A percentile compares a stretch with the other conserved stretches of the same genome.
Evolutionary conservation across 1,139 yeast genomes (phyloP).

Genomic region (Magnusiomyces paraingens): DNA sequence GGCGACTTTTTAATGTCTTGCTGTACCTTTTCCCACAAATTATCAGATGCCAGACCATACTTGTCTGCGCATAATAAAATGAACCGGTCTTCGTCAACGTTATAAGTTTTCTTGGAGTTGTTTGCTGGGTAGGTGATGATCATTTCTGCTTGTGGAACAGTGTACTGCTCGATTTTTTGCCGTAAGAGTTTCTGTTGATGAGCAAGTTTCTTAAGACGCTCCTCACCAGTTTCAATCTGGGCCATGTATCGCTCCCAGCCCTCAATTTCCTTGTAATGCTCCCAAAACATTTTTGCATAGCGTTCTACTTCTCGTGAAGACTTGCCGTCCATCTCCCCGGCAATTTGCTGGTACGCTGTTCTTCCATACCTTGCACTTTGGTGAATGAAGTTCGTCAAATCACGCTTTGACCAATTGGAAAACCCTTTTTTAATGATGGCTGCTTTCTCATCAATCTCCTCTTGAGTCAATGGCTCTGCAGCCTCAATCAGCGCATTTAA

Average conservation of each 20-base stretch:
- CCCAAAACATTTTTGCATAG: slow-evolving; percentile 76
- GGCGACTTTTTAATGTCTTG: slow-evolving; percentile 71
- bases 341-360: slow-evolving; percentile 53
- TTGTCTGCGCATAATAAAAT: slow-evolving; percentile 65
- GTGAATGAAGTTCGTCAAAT: slow-evolving; percentile 79
- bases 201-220: slow-evolving; percentile 57
- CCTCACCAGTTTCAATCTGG: slow-evolving; percentile 85
- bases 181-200: slow-evolving; percentile 62
- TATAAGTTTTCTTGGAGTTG: slow-evolving; percentile 79
- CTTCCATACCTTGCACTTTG: slow-evolving; percentile 81
- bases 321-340: slow-evolving; percentile 58
- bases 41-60: slow-evolving; percentile 72
- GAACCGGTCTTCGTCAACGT: slow-evolving; percentile 82
- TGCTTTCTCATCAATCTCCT: slow-evolving; percentile 61
- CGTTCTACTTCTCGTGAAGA: slow-evolving; percentile 62
- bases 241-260: slow-evolving; percentile 79
- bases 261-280: slow-evolving; percentile 61
- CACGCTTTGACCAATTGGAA: slow-evolving; percentile 81
- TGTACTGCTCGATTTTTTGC: slow-evolving; percentile 54
- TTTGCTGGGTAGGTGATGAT: slow-evolving; percentile 76
- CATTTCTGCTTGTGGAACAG: slow-evolving; percentile 72
- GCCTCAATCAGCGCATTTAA: slow-evolving; percentile 43
- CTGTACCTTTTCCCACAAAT: slow-evolving; percentile 69
- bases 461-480: slow-evolving; percentile 66
- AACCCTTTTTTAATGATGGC: slow-evolving; percentile 59